A percentile compares a stretch with the other conserved stretches of the same genome.
phyloP scores from a whole-genome alignment of 1,139 yeast species.

The Meyerozyma carpophila region DNA sequence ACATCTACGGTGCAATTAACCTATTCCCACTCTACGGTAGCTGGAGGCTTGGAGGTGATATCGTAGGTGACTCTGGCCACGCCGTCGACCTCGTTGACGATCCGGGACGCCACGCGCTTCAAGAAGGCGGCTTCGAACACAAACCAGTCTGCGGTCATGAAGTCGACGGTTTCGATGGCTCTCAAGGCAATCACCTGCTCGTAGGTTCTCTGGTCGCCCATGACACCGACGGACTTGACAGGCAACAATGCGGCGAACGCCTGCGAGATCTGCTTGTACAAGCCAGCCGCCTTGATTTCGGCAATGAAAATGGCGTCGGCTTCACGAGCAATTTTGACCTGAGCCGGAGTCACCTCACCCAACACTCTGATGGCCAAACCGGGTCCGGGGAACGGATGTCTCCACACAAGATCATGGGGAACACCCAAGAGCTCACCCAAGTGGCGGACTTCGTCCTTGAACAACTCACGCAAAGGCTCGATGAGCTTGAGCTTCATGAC shows the following conservation, averaged over 20 bases:
- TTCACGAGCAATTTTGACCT: conserved; percentile 93
- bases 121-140: conserved; percentile 89
- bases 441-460: conserved; percentile 97
- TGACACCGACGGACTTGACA: conserved; percentile 97
- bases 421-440: conserved; percentile 93
- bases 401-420: conserved; percentile 96
- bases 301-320: conserved; percentile 95
- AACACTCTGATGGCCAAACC: conserved; percentile 97
- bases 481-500: conserved; percentile 97
- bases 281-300: conserved; percentile 89
- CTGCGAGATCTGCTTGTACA: conserved; percentile 89
- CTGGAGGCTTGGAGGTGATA: conserved; percentile 98
- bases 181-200: conserved; percentile 98
- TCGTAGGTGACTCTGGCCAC: conserved; percentile 99
- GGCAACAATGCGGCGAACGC: conserved; percentile 97
- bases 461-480: conserved; percentile 96
- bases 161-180: conserved; percentile 95
- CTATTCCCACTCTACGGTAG: conserved; percentile 99
- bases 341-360: conserved; percentile 92
- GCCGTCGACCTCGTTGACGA: conserved; percentile 97
- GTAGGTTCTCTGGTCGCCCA: conserved; percentile 99
- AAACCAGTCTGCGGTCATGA: conserved; percentile 99
- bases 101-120: conserved; percentile 90
- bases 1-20: conserved; percentile 3
- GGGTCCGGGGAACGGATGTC: conserved; percentile 99